Percentiles rank a stretch among this genome's conserved stretches.
Evolutionary conservation across 805 yeast species (phyloP).

Genomic region (Cyberlindnera americana): DNA sequence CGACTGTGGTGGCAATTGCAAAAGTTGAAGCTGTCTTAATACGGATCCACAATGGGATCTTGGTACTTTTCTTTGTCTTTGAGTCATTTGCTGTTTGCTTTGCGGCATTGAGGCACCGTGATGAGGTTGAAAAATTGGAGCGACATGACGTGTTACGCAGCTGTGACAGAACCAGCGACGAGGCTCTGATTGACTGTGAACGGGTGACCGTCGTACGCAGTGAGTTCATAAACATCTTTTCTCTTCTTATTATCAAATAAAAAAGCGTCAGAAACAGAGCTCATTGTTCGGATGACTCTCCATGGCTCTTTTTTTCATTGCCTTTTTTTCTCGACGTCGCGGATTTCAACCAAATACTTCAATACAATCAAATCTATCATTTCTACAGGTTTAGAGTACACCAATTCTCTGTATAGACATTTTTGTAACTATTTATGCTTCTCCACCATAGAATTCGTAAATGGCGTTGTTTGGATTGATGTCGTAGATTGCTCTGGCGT

Average conservation of each 20-base stretch:
- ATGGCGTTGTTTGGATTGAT: slow-evolving; percentile 83
- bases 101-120: slow-evolving; percentile 5
- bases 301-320: background rate
- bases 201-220: background rate
- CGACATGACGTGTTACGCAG: background rate
- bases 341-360: too few species aligned
- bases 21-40: slow-evolving; percentile 59
- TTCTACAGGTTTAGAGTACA: too few species aligned
- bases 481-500: slow-evolving; percentile 29
- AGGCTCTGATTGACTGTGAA: background rate
- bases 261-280: too few species aligned
- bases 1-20: slow-evolving; percentile 55
- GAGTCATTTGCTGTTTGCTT: too few species aligned
- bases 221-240: background rate
- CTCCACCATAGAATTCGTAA: slow-evolving; percentile 43
- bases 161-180: background rate
- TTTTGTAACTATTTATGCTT: too few species aligned
- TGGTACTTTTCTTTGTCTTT: slow-evolving; percentile 2
- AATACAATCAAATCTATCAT: too few species aligned
- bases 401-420: too few species aligned
- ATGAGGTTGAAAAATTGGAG: slow-evolving; percentile 8
- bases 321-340: slow-evolving; percentile 3
- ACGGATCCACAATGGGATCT: slow-evolving; percentile 41
- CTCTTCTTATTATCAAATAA: too few species aligned
- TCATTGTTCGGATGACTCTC: too few species aligned